Base-by-base conservation (phyloP, 2,329 filamentous ascomycete genomes). In the Cytospora paraplurivora region DNA sequence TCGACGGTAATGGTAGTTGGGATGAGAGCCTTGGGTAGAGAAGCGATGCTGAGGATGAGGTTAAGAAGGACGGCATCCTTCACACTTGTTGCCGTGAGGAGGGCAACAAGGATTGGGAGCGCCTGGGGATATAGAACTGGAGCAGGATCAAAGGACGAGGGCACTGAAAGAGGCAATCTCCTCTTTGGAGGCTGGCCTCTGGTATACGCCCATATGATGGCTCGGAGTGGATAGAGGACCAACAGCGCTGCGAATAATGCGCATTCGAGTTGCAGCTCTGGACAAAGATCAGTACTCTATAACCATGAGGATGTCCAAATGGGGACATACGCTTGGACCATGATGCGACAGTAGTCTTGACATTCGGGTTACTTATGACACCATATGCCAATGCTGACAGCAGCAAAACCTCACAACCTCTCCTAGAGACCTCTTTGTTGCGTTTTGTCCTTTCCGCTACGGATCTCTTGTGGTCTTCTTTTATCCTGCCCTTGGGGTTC, bases 101-200 rank as follows among this genome's bases (percentile, higher is more conserved):
- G 79, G 1, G 93, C 88, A 34, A 95, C 89, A 53, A 93, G 81
- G 17, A 93, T 77, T 0, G 93, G 92, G 35, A 97, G 81, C 2
- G 88, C 76, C 7, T 89, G 84, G 19, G 94, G 94, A 73, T 97
- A 98, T 63, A 97, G 76, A n/a, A 97, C 81, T 12, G 93, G 92
- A 7, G 94, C 94, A 3, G 93, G 93, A 72, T 98, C 94, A 75
- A 97, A 96, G n/a, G 85, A 82, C 4, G 86, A 78, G 0, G 93
- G 92, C 44, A 97, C 79, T 35, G 73, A 72, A 41, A 88, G 70
- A 1, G 79, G 77, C 34, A 63, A 13, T 38, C 41, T 49, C 50
- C 12, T 56, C 13, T 35, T 53, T 35, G 80, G 68, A 63, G 67
- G 69, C 5, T 68, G 73, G 19, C 75, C 73, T 32, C 76, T 75